Percentiles rank a stretch among this genome's conserved stretches.
Evolutionary conservation across 2,329 filamentous ascomycete species (phyloP).

Genomic region (Pyrenophora tritici-repentis): DNA sequence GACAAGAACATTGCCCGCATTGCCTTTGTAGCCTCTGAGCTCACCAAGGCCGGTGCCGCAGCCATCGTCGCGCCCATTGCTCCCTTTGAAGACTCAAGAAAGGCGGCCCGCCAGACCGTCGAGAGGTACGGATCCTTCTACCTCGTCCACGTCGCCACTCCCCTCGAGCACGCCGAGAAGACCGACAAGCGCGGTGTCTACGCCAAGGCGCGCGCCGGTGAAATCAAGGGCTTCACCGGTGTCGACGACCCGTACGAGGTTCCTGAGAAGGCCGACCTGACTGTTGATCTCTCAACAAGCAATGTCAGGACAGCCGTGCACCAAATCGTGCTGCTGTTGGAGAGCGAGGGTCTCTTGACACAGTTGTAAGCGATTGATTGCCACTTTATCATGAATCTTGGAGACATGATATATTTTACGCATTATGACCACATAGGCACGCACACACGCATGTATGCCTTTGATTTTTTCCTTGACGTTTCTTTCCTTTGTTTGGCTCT

Average conservation of each 20-base stretch:
- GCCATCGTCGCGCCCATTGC: constrained; percentile 97
- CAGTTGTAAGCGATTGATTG: constrained; percentile 28
- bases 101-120: constrained; percentile 80
- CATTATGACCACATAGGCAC: too few relatives aligned
- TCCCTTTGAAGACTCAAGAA: constrained; percentile 79
- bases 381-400: not conserved
- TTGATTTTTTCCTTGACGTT: too few relatives aligned
- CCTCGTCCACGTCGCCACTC: constrained; percentile 91
- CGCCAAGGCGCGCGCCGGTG: constrained; percentile 77
- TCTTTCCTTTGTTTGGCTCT: too few relatives aligned
- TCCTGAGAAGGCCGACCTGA: constrained; percentile 79
- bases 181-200: constrained; percentile 94
- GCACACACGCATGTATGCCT: too few relatives aligned
- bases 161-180: constrained; percentile 90
- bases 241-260: constrained; percentile 96
- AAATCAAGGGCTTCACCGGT: constrained; percentile 98
- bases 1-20: constrained; percentile 95
- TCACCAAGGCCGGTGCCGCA: constrained; percentile 89
- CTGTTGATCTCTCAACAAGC: constrained; percentile 83
- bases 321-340: constrained; percentile 91
- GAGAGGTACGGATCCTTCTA: constrained; percentile 91
- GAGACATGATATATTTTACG: too few relatives aligned
- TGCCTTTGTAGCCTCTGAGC: constrained; percentile 91
- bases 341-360: constrained; percentile 87
- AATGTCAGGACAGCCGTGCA: constrained; percentile 92